Evolutionary conservation across 2,329 filamentous ascomycete genomes (phyloP).

Genomic region (Eutypa lata): DNA sequence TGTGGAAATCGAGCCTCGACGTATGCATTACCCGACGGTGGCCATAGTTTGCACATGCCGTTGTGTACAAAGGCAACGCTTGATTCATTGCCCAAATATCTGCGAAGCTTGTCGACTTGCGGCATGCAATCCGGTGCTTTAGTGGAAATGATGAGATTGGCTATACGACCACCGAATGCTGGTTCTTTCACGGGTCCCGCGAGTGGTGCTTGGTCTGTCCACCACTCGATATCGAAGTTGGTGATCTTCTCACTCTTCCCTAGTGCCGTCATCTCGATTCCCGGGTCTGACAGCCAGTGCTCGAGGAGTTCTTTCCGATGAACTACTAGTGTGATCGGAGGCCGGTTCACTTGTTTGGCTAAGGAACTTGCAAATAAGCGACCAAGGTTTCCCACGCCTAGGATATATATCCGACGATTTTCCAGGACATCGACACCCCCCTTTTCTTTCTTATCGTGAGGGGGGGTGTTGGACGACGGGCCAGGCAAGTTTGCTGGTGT

Average conservation of each 20-base stretch:
- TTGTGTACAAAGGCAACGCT: constrained; percentile 85
- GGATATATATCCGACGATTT: constrained; percentile 63
- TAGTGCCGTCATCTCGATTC: constrained; percentile 42
- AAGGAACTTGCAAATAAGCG: constrained; percentile 74
- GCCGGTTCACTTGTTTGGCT: constrained; percentile 53
- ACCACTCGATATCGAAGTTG: constrained; percentile 51
- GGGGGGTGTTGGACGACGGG: background rate
- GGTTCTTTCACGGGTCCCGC: constrained; percentile 38
- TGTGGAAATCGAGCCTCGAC: constrained; percentile 35
- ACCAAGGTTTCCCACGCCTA: constrained; percentile 80
- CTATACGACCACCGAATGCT: constrained; percentile 44
- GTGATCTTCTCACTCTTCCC: constrained; percentile 28
- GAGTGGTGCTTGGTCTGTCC: constrained; percentile 43
- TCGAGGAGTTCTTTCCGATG: constrained; percentile 53
- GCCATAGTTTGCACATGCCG: constrained; percentile 71
- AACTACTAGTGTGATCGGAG: constrained; percentile 78
- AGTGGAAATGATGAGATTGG: constrained; percentile 73
- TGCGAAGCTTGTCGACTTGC: constrained; percentile 55
- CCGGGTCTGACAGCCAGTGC: constrained; percentile 42
- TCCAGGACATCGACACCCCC: constrained; percentile 1
- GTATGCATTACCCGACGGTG: constrained; percentile 46
- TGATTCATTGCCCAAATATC: constrained; percentile 61
- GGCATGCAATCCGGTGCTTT: constrained; percentile 69
- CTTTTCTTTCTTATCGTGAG: background rate
- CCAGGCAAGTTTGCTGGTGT: constrained; percentile 19